A percentile compares a stretch with the other conserved stretches of the same genome.
These are phyloP conservation scores for Cladorrhinum sp. DNA, from an alignment of 2,329 filamentous ascomycete genomes.

Conservation along the genomic window DNA sequence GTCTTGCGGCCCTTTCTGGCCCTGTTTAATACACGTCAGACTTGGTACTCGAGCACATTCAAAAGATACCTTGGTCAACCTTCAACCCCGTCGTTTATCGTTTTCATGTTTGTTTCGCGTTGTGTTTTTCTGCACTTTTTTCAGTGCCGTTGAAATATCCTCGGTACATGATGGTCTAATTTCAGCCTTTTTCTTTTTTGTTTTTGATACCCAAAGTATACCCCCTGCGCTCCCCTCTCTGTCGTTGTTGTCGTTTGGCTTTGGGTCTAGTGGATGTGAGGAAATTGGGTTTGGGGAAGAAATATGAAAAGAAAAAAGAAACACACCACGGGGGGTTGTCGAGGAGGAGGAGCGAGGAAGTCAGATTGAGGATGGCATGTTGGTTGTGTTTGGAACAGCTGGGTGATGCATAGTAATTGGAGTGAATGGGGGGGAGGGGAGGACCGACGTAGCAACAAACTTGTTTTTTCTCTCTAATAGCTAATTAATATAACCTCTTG, in stretches of 20 bases:
- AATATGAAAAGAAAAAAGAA: constrained; percentile 16
- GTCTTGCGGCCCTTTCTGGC: constrained; percentile 1
- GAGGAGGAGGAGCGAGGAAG: constrained; percentile 17
- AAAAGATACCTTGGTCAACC: neutral
- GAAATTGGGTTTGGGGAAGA: constrained; percentile 1
- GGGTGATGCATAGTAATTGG: neutral
- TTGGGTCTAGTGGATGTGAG: constrained; percentile 14
- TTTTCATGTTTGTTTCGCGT: constrained; percentile 16
- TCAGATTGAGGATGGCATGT: constrained; percentile 14
- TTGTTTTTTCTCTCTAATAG: constrained; percentile 30
- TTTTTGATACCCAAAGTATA: constrained; percentile 41
- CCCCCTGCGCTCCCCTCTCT: constrained; percentile 26
- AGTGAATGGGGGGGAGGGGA: neutral
- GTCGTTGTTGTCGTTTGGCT: constrained; percentile 25
- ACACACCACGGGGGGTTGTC: constrained; percentile 4
- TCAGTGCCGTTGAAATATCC: constrained; percentile 12
- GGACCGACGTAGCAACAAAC: constrained; percentile 9
- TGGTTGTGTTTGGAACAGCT: neutral
- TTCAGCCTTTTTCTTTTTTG: constrained; percentile 28
- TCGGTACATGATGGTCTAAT: constrained; percentile 28
- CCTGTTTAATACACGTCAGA: neutral
- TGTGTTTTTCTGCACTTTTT: constrained; percentile 26
- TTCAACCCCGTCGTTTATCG: constrained; percentile 20
- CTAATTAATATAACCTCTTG: constrained; percentile 33
- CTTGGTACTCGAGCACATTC: constrained; percentile 11